Conservation (phyloP, 1,284 basidiomycete genomes). For the Melampsora abietis-canadensis region DNA sequence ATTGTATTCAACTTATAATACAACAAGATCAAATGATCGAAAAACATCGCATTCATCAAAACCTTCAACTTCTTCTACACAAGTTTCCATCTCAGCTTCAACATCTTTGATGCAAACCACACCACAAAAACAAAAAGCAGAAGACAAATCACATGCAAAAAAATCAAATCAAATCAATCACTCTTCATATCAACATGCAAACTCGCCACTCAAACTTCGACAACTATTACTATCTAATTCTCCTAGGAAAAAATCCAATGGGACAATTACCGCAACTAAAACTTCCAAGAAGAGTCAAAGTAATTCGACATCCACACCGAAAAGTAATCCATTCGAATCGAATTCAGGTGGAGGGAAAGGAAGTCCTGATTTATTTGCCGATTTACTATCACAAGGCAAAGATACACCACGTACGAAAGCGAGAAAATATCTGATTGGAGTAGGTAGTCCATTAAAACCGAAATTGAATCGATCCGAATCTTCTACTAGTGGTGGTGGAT, state of each 20-base stretch:
- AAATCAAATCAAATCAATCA: conserved; percentile 18
- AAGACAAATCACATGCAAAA: conserved; percentile 7
- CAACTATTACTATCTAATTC: conserved; percentile 21
- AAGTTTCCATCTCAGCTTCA: neutral
- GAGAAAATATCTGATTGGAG: conserved; percentile 19
- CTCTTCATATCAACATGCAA: conserved; percentile 10
- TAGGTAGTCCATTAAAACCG: conserved; percentile 36
- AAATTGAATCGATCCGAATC: neutral
- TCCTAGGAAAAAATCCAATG: conserved; percentile 28
- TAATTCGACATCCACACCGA: conserved; percentile 3
- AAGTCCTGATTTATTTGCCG: conserved; percentile 30
- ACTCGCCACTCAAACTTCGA: conserved; percentile 31
- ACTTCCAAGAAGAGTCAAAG: neutral
- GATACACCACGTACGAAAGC: conserved; percentile 42
- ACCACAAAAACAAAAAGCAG: conserved; percentile 24
- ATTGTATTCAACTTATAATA: conserved; percentile 34
- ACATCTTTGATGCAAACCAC: neutral
- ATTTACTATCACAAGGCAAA: conserved; percentile 23
- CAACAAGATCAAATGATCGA: conserved; percentile 8
- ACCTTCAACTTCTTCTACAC: conserved; percentile 9
- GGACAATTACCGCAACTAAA: neutral
- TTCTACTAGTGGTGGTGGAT: neutral
- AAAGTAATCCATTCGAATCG: conserved; percentile 25
- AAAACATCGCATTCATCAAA: neutral
- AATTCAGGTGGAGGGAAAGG: conserved; percentile 38